Conservation (phyloP, 1,139 yeast species). For the Geotrichum fermentans region DNA sequence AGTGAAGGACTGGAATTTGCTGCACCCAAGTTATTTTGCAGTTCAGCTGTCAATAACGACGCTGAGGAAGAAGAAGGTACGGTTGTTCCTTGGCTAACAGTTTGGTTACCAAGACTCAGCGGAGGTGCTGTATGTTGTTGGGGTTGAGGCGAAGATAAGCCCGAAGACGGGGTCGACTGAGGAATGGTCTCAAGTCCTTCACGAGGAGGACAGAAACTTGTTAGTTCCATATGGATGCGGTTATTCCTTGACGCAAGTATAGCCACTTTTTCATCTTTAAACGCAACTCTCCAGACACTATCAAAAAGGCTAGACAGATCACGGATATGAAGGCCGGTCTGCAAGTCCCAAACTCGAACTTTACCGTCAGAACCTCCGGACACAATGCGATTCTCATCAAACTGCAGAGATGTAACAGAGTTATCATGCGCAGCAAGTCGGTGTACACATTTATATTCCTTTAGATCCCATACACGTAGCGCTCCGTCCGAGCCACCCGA, state of each 20-base stretch:
- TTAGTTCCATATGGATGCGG: constrained; percentile 39
- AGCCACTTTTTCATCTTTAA: constrained; percentile 41
- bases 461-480: constrained; percentile 90
- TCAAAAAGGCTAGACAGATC: constrained; percentile 38
- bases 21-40: no score
- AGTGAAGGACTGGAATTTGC: background rate
- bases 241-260: constrained; percentile 38
- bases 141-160: constrained; percentile 3
- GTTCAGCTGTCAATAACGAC: no score
- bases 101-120: no score
- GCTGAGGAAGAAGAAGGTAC: no score
- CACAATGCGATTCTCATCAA: constrained; percentile 82
- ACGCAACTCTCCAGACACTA: constrained; percentile 43
- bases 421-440: constrained; percentile 79
- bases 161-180: constrained; percentile 4
- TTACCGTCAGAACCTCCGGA: constrained; percentile 86
- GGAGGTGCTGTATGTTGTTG: background rate
- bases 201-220: constrained; percentile 33
- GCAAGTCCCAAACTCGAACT: constrained; percentile 88
- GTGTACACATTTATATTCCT: constrained; percentile 79
- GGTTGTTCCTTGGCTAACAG: no score
- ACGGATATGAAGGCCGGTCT: constrained; percentile 54
- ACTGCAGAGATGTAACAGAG: constrained; percentile 79
- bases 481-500: constrained; percentile 91
- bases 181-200: constrained; percentile 21